Base-by-base conservation (phyloP, 257 asterid species). In the Pogostemon cablin region DNA sequence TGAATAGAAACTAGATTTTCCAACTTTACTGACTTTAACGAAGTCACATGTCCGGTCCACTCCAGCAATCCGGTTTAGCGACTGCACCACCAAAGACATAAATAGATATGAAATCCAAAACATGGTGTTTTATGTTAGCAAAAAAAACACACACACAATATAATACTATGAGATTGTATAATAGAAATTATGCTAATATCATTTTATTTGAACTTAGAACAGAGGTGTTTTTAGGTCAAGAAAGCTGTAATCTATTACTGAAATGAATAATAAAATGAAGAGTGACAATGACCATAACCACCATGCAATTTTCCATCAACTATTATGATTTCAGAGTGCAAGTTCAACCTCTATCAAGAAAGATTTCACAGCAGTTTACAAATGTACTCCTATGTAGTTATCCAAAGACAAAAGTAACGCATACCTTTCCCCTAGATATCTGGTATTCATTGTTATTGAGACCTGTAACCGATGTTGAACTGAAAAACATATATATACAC, bases 401-500 rank as follows among this genome's bases (percentile, higher is more conserved):
- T 49, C 56, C 15, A 50, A 41, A 50, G 7, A 50, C 48, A 56
- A 20, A 74, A 50, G 62, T 2, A 65, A 67, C 11, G 65, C 40
- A 61, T 81, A 95, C 99, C 90, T 88, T 81, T 84, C 98, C 99
- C 67, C 98, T 81, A 10, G 93, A 59, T 70, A 95, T 95, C 85
- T 95, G 99, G 80, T 95, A 95, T 77, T 91, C 99, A 54, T 89
- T 95, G 84, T 95, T 95, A 89, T 95, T 95, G 74, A 95, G 89
- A 71, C 99, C 99, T 3, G 95, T 95, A 68, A 95, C 82, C 44
- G 93, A 86, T 73, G 98, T 86, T 65, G 70, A 78, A 79, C 99
- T 95, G 96, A 87, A 82, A 74, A 48, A 82, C 52, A 55, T 38
- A 71, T 10, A 68, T 32, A 63, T 34, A 25, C 7, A 17, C 2